These are phyloP conservation scores for Globisporangium recalcitrans DNA, from an alignment of 352 stramenopile species.

Conservation along the genomic window DNA sequence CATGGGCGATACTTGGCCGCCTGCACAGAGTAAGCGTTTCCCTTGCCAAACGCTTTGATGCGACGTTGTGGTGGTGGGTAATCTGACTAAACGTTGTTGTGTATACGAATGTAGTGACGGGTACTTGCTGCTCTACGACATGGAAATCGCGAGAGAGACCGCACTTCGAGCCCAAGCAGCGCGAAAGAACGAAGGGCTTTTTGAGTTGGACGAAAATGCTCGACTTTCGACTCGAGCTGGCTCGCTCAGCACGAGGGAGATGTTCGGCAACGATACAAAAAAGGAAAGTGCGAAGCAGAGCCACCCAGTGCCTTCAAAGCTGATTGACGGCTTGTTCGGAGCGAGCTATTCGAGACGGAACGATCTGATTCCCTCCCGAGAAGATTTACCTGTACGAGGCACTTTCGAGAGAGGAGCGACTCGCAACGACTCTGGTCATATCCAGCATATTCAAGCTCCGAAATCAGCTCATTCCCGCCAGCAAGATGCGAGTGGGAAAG, in stretches of 20 bases:
- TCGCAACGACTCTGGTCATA: neutral
- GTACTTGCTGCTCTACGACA: constrained; percentile 71
- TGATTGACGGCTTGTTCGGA: constrained; percentile 74
- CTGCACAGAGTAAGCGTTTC: constrained; percentile 48
- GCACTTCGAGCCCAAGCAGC: constrained; percentile 30
- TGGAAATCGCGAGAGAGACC: constrained; percentile 71
- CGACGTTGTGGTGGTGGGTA: neutral
- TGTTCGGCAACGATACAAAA: neutral
- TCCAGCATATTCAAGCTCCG: neutral
- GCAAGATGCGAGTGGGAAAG: neutral
- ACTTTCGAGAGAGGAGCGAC: neutral
- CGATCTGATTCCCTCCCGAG: neutral
- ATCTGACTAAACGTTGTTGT: neutral
- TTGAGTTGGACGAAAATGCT: constrained; percentile 37
- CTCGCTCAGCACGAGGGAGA: constrained; percentile 12
- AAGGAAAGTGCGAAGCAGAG: neutral
- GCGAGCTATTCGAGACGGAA: constrained; percentile 22
- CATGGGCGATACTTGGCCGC: constrained; percentile 66
- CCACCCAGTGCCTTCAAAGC: constrained; percentile 51
- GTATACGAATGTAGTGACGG: constrained; percentile 47
- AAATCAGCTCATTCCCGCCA: neutral
- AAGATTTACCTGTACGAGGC: neutral
- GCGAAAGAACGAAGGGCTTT: constrained; percentile 35
- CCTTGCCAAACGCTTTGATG: neutral
- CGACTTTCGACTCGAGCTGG: constrained; percentile 38